These are phyloP conservation scores for Vicia villosa DNA, from an alignment of 306 rosid genomes.

Conservation along the genomic window DNA sequence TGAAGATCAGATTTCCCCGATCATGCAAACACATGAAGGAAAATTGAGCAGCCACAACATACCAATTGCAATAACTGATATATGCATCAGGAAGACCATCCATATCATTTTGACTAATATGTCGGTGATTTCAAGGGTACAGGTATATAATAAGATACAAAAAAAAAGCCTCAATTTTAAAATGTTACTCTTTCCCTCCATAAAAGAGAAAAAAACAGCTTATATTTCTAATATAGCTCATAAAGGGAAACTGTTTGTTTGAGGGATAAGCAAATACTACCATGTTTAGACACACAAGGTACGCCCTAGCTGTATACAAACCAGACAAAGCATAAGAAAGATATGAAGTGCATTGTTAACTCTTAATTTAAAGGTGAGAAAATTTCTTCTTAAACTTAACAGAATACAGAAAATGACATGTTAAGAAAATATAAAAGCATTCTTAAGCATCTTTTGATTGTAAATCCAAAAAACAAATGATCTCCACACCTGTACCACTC, in stretches of 20 bases:
- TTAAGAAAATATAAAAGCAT: conserved; percentile 16
- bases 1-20: conserved; percentile 25
- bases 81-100: conserved; percentile 25
- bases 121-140: background rate
- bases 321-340: conserved; percentile 17
- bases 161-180: conserved; percentile 2
- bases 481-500: conserved; percentile 72
- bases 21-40: conserved; percentile 12
- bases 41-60: conserved; percentile 11
- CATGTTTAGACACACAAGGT: conserved; percentile 19
- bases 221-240: conserved; percentile 22
- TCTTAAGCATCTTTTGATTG: conserved; percentile 32
- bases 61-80: conserved; percentile 16
- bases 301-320: background rate
- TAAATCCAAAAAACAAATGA: conserved; percentile 25
- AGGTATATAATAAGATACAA: conserved; percentile 21
- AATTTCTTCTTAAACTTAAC: background rate
- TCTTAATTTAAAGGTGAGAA: background rate
- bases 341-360: conserved; percentile 4
- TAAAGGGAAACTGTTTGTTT: background rate
- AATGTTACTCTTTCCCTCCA: conserved; percentile 29
- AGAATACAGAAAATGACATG: conserved; percentile 15
- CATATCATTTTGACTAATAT: conserved; percentile 24
- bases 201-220: conserved; percentile 20
- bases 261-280: conserved; percentile 14